These are phyloP conservation scores for Euphrasia arctica DNA, from an alignment of 305 asterid genomes.

Conservation along the genomic window DNA sequence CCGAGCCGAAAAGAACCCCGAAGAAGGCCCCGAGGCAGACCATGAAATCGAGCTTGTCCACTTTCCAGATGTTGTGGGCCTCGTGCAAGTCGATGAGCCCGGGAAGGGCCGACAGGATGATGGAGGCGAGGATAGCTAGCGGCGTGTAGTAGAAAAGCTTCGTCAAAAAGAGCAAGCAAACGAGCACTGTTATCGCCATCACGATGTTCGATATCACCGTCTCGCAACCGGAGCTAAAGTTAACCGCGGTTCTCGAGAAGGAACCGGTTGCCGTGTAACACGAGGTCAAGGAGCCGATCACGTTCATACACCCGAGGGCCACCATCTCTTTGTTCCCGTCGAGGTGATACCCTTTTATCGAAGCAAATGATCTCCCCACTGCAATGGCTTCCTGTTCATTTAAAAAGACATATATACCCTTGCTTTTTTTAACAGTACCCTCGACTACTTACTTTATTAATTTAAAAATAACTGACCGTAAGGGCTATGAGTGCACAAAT, in stretches of 20 bases:
- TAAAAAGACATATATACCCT: no score
- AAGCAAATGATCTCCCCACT: conserved; percentile 82
- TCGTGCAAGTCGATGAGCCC: conserved; percentile 62
- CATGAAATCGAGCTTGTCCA: conserved; percentile 68
- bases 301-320: conserved; percentile 77
- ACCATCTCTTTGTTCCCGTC: conserved; percentile 93
- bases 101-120: conserved; percentile 72
- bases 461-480: conserved; percentile 42
- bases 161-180: conserved; percentile 58
- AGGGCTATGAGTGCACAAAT: conserved; percentile 80
- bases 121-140: conserved; percentile 69
- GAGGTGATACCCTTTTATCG: conserved; percentile 69
- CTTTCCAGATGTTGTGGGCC: conserved; percentile 59
- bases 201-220: conserved; percentile 75
- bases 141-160: conserved; percentile 72
- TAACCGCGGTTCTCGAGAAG: conserved; percentile 89
- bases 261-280: conserved; percentile 90
- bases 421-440: no score
- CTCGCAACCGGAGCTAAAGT: conserved; percentile 76
- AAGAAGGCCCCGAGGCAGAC: conserved; percentile 63
- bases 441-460: no score
- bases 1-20: conserved; percentile 70
- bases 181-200: conserved; percentile 64
- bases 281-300: conserved; percentile 72
- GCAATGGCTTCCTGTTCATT: conserved; percentile 73